Base-by-base conservation (phyloP, 768 basidiomycete genomes). In the Lepiota subincarnata region DNA sequence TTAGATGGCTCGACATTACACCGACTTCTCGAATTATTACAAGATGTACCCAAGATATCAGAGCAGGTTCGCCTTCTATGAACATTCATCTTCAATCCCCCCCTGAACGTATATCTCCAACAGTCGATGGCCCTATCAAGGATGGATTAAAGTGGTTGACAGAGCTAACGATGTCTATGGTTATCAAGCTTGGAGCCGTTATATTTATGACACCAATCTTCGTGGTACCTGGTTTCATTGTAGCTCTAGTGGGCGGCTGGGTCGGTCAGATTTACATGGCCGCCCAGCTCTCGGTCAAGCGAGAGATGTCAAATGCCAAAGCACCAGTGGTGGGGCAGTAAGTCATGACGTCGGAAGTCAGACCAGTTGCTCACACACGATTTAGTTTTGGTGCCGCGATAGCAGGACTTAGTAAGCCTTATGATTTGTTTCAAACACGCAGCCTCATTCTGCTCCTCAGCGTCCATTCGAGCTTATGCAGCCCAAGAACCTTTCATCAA, bases 1-100 rank as follows among this genome's bases (percentile, higher is more conserved):
- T n/a, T 18, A 77, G 83, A 66, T 83, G 68, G 68, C 69, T 76
- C 16, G 70, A 72, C 57, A 66, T 64, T 5, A 76, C 75, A 1
- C 72, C 73, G 6, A 66, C 66, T 0, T 70, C 71, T 18, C 78
- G 84, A 5, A 77, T 87, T 36, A 80, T 85, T 44, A 70, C 82
- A 16, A 74, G 85, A 51, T 81, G 79, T 61, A 86, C 84, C 1
- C 79, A 83, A 44, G 85, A 86, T 62, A 82, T 85, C 18, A 68
- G 80, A 53, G 63, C 70, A 43, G 65, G 73, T 69, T 16, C 26
- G 55, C 45, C 36, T 13, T 46, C 7, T 4, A 14, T 3, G 3
- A 16, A 8, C 14, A 31, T 31, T 31, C 2, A 31, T 7, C 18
- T 31, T 13, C 16, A 7, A 12, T 12, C 4, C 19, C 7, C 19